Evolutionary conservation across 2,329 filamentous ascomycete species (phyloP), one percentile per base, ranked within the genome.

Genomic region (Colletotrichum scovillei): DNA sequence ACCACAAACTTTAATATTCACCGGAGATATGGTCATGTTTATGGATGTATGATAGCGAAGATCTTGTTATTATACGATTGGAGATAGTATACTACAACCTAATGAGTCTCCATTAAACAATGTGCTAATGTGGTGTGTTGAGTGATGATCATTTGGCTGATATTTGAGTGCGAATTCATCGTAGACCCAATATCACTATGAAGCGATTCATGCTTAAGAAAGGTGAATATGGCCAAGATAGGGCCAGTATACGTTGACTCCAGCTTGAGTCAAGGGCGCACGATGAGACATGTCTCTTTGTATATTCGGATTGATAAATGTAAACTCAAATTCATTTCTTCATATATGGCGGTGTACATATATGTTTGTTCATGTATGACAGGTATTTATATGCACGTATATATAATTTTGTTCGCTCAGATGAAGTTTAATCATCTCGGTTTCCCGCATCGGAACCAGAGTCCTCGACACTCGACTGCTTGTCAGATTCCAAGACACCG

Each of bases 401-500:
- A 9, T 9, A 46, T 46, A n/a, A 7, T 26, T 46, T 19, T 46
- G 42, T 46, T n/a, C 19, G 16, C 16, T 19, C 42, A n/a, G 42
- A n/a, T 26, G n/a, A 32, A 12, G 30, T 32, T 62, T 28, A 56
- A 4, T 70, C 70, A 35, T 65, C 66, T 63, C 59, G 35, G 60
- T 64, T 67, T 42, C 55, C 24, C 8, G 60, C 58, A 46, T 26
- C 32, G 0, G 59, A 55, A 5, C 24, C 32, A 9, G 38, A 26
- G 2, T 38, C 66, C 19, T 65, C 59, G 46, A 64, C 26, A 11
- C 16, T 46, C 1, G 49, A 28, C 49, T 60, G 59, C 59, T 73
- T 69, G 9, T 60, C 70, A 1, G 70, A 73, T 22, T 73, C 70
- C 28, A 73, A 65, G 9, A 46, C 67, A 24, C 70, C 70, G 32